These are phyloP conservation scores for Erodium texanum DNA, from an alignment of 441 rosid species.

Conservation along the genomic window DNA sequence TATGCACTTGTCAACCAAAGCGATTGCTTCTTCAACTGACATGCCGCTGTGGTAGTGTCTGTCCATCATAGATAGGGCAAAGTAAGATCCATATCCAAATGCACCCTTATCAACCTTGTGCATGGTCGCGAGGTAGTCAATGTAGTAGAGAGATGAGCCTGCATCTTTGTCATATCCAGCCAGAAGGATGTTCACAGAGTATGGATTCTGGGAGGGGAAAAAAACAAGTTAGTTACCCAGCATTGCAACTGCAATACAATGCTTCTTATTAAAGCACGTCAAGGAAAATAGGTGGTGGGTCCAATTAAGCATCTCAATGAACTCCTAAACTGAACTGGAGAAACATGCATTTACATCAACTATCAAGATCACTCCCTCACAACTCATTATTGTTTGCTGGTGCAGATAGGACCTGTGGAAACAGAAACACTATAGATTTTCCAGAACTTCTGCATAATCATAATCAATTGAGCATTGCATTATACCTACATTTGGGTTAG, in stretches of 20 bases:
- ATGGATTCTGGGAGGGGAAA: conserved; percentile 54
- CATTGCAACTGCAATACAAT: neutral
- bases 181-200: conserved; percentile 74
- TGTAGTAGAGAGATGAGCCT: conserved; percentile 87
- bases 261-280: no score
- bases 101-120: conserved; percentile 97
- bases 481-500: no score
- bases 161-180: conserved; percentile 94
- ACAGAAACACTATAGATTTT: no score
- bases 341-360: neutral
- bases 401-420: neutral
- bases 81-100: conserved; percentile 90
- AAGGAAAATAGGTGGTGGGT: no score
- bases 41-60: conserved; percentile 82
- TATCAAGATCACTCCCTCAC: neutral
- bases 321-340: neutral
- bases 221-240: conserved; percentile 2
- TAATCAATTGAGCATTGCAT: no score
- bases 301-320: neutral
- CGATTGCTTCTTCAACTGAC: conserved; percentile 78
- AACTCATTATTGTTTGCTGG: neutral
- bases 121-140: conserved; percentile 87
- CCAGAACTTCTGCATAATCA: no score
- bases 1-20: conserved; percentile 81
- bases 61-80: conserved; percentile 89